A percentile compares a stretch with the other conserved stretches of the same genome.
These are phyloP conservation scores for Penicillium argentinense DNA, from an alignment of 495 filamentous ascomycete genomes.

Conservation along the genomic window DNA sequence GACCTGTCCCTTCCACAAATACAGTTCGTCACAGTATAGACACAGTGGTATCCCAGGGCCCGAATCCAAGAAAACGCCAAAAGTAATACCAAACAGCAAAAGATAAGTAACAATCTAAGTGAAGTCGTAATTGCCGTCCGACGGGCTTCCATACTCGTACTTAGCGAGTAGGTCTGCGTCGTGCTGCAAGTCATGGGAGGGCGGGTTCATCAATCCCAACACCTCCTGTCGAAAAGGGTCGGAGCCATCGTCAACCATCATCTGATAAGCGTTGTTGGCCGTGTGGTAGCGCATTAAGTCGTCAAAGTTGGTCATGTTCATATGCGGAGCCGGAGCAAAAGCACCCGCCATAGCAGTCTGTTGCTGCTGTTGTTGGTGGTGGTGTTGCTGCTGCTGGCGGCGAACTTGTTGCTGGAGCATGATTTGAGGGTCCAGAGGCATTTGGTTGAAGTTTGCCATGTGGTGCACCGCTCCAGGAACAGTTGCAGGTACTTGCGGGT, in stretches of 20 bases:
- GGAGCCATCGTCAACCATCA: conserved; percentile 46
- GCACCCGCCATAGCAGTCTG: conserved; percentile 38
- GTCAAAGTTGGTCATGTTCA: conserved; percentile 38
- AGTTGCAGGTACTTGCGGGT: conserved; percentile 22
- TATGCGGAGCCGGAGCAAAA: conserved; percentile 31
- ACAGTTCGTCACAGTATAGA: conserved; percentile 5
- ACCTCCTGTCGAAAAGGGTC: conserved; percentile 42
- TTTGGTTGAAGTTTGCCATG: conserved; percentile 38
- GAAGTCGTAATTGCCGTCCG: conserved; percentile 44
- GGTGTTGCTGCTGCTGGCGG: conserved; percentile 30
- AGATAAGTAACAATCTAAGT: conserved; percentile 19
- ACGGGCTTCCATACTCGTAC: conserved; percentile 43
- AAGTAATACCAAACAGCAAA: background rate
- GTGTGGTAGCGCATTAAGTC: conserved; percentile 43
- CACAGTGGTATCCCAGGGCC: conserved; percentile 5
- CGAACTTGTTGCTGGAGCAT: conserved; percentile 44
- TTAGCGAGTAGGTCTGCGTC: conserved; percentile 43
- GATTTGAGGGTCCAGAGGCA: conserved; percentile 49
- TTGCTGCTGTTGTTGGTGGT: conserved; percentile 29
- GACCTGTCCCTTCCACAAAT: conserved; percentile 2
- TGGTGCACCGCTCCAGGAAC: conserved; percentile 34
- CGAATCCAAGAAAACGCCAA: conserved; percentile 5
- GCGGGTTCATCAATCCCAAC: conserved; percentile 41
- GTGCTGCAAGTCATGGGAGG: conserved; percentile 44
- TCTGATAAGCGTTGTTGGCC: conserved; percentile 41